Percentiles rank a stretch among this genome's conserved stretches.
phyloP scores from a whole-genome alignment of 1,284 basidiomycete species.

The Pseudozyma hubeiensis region DNA sequence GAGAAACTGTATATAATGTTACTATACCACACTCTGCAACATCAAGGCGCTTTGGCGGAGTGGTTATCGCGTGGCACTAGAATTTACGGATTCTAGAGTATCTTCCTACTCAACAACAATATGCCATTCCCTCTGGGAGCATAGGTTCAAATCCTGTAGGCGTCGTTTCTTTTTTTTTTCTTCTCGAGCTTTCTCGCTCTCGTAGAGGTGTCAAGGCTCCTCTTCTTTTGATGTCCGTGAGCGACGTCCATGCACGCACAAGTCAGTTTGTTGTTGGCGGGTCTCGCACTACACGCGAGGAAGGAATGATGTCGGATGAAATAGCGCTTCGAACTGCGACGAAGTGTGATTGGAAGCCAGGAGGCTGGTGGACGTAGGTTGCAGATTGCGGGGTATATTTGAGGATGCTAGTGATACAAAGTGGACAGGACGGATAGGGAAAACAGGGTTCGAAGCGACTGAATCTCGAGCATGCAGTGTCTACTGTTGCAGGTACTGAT shows the following conservation, averaged over 20 bases:
- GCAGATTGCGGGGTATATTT: too few species aligned
- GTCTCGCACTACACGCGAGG: too few species aligned
- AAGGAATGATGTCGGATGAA: too few species aligned
- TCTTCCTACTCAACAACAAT: slow-evolving; percentile 22
- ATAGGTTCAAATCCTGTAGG: slow-evolving; percentile 51
- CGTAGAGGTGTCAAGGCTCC: neutral
- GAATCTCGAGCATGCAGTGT: neutral
- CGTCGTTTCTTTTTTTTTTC: slow-evolving; percentile 24
- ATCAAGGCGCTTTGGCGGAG: slow-evolving; percentile 42
- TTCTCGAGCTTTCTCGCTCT: slow-evolving; percentile 9
- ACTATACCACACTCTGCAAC: neutral
- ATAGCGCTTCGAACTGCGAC: too few species aligned
- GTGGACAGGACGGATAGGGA: too few species aligned
- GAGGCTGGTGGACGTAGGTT: too few species aligned
- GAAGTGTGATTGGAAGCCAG: too few species aligned
- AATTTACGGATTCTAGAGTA: slow-evolving; percentile 27
- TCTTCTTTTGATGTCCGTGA: neutral
- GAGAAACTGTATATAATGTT: neutral
- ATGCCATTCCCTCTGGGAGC: slow-evolving; percentile 51
- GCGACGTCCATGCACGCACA: too few species aligned
- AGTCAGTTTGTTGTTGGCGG: too few species aligned
- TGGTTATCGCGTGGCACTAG: slow-evolving; percentile 52
- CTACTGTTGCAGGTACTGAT: neutral
- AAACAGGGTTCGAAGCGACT: too few species aligned
- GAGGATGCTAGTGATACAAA: too few species aligned